Base-by-base conservation (phyloP, 345 rosid genomes). In the Cochlearia excelsa region DNA sequence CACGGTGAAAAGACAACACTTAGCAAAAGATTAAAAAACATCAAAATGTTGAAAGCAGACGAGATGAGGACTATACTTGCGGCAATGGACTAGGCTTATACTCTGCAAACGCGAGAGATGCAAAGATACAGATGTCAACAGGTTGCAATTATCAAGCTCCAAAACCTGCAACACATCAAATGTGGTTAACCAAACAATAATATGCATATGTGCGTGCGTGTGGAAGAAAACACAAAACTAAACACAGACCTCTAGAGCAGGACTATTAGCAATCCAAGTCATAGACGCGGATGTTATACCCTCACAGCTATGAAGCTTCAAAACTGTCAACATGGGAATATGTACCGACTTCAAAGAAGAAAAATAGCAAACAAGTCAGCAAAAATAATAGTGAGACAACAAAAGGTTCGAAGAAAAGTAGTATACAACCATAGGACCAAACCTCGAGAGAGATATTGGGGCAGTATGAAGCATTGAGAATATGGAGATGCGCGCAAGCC, bases 401-500 rank as follows among this genome's bases (percentile, higher is more conserved):
- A 46, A 57, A 44, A 42, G 43, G 46, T 34, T 16, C 23, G 38
- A 31, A 61, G 10, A 37, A 38, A 56, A 54, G 40, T 10, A 61
- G 26, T 33, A 45, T 52, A 31, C 65, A 23, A 47, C 67, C 51
- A n/a, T 46, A 65, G 5, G 64, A 75, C 78, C 57, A 43, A 16
- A 93, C 99, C 95, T 87, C 99, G 39, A 93, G 92, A 3, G 99
- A 85, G 69, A 93, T 84, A 78, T 87, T 89, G 58, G 99, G 94
- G 81, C 96, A 93, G 77, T 89, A 93, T 16, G 96, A 93, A 46
- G 97, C 93, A 71, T 90, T 78, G 40, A 93, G 89, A 67, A 78
- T 23, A 75, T 76, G 95, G 46, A 90, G 97, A 77, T 73, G 77
- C 43, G 70, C 79, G 67, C 99, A 93, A 67, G 63, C 73, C 6